Conservation (phyloP, 306 rosid genomes). For the Ochetophila trinervis region DNA sequence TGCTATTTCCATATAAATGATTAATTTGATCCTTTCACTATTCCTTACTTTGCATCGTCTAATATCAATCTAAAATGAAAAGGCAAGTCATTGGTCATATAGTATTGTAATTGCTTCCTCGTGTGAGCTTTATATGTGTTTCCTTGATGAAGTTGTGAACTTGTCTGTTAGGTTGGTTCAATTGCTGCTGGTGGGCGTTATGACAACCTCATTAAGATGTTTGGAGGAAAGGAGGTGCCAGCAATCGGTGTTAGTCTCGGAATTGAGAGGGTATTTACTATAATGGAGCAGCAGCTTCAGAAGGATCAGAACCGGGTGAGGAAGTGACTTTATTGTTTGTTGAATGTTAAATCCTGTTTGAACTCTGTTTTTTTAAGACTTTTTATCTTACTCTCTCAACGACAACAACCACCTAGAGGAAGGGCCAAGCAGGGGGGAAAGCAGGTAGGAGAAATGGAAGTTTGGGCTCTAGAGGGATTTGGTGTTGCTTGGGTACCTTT, state of each 20-base stretch:
- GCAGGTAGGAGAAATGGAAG: conserved; percentile 5
- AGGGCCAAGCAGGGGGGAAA: not conserved
- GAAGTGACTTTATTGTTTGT: conserved; percentile 8
- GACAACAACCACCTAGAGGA: too few relatives aligned
- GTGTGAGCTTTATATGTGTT: not conserved
- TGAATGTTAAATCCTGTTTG: too few relatives aligned
- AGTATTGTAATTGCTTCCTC: conserved; percentile 3
- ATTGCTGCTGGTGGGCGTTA: conserved; percentile 94
- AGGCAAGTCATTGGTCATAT: too few relatives aligned
- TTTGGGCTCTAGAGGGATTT: not conserved
- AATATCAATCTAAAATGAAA: too few relatives aligned
- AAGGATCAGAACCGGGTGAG: conserved; percentile 71
- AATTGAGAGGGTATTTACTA: conserved; percentile 86
- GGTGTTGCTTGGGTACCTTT: too few relatives aligned
- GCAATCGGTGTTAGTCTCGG: conserved; percentile 98
- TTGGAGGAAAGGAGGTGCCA: conserved; percentile 82
- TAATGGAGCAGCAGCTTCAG: conserved; percentile 79
- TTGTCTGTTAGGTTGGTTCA: conserved; percentile 73
- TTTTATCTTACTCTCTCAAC: too few relatives aligned
- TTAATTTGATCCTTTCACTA: too few relatives aligned
- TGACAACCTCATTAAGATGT: conserved; percentile 90
- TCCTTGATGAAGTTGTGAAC: not conserved
- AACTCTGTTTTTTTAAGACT: too few relatives aligned
- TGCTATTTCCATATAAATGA: not conserved
- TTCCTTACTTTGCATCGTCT: too few relatives aligned